Conservation (phyloP, 2,329 filamentous ascomycete genomes). For the Ascochyta rabiei region DNA sequence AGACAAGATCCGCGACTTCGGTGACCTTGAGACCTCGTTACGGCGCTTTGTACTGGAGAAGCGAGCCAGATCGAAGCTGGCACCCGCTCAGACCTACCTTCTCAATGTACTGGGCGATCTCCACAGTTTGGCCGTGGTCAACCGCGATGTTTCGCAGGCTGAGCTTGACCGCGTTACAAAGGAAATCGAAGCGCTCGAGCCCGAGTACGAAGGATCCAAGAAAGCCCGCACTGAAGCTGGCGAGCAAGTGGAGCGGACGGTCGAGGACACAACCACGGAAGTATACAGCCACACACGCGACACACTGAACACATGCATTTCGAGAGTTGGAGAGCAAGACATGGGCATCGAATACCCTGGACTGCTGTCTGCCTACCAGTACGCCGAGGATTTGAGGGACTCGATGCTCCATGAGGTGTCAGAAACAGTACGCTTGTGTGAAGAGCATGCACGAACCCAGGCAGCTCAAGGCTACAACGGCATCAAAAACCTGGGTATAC, state of each 20-base stretch:
- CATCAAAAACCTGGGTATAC: constrained; percentile 85
- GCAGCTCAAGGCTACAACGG: constrained; percentile 81
- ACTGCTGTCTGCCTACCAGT: constrained; percentile 82
- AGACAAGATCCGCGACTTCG: constrained; percentile 88
- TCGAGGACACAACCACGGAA: constrained; percentile 83
- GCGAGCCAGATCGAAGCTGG: constrained; percentile 90
- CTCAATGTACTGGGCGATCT: constrained; percentile 92
- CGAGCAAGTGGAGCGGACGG: constrained; percentile 79
- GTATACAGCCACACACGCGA: constrained; percentile 84
- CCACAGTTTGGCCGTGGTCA: constrained; percentile 80
- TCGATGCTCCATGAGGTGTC: constrained; percentile 91
- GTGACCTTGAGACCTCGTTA: constrained; percentile 84
- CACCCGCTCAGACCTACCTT: constrained; percentile 93
- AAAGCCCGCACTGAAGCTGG: constrained; percentile 80
- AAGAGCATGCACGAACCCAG: constrained; percentile 80
- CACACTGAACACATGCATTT: constrained; percentile 76
- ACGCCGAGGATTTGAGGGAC: constrained; percentile 88
- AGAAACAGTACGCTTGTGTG: constrained; percentile 76
- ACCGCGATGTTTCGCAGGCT: constrained; percentile 81
- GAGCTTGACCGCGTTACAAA: constrained; percentile 83
- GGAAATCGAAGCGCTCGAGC: constrained; percentile 83
- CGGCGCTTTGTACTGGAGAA: constrained; percentile 95
- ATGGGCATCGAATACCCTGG: constrained; percentile 88
- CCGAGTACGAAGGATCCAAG: constrained; percentile 81
- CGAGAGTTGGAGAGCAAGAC: constrained; percentile 74